A percentile compares a stretch with the other conserved stretches of the same genome.
Evolutionary conservation across 345 rosid genomes (phyloP).

Genomic region (Camelina neglecta): DNA sequence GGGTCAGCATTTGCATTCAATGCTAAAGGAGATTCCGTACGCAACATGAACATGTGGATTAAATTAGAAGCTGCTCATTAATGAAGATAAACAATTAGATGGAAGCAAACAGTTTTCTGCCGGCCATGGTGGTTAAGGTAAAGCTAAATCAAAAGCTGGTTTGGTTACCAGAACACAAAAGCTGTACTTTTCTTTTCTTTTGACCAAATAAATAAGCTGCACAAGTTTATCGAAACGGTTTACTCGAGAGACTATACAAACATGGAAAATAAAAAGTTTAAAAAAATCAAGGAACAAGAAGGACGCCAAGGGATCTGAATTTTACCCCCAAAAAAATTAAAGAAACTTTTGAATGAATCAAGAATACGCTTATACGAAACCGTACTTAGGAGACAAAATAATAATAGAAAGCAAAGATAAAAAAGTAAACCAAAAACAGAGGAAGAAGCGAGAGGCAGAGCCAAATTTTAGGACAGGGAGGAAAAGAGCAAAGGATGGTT

Average conservation of each 20-base stretch:
- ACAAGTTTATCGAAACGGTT: slow-evolving; percentile 11
- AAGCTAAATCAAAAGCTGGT: slow-evolving; percentile 34
- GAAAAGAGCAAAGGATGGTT: not conserved
- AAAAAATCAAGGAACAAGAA: not conserved
- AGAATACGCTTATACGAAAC: slow-evolving; percentile 1
- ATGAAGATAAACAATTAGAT: slow-evolving; percentile 17
- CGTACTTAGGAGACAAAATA: not conserved
- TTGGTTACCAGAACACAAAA: slow-evolving; percentile 28
- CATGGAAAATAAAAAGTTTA: not conserved
- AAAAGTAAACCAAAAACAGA: slow-evolving; percentile 12
- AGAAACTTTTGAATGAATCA: not conserved
- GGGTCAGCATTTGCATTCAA: slow-evolving; percentile 26
- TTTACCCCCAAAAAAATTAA: not conserved
- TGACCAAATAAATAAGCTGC: not conserved
- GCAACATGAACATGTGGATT: slow-evolving; percentile 31
- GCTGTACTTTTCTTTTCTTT: not conserved
- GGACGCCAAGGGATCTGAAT: not conserved
- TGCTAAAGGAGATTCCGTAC: slow-evolving; percentile 13
- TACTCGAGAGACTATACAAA: not conserved
- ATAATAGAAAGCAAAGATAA: not conserved
- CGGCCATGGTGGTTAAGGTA: slow-evolving; percentile 8
- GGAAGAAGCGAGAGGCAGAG: slow-evolving; percentile 30
- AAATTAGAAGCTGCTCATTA: not conserved
- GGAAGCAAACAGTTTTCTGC: not conserved
- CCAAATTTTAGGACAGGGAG: slow-evolving; percentile 33